Conservation (phyloP, 352 stramenopile genomes). For the Globisporangium takayamanum region DNA sequence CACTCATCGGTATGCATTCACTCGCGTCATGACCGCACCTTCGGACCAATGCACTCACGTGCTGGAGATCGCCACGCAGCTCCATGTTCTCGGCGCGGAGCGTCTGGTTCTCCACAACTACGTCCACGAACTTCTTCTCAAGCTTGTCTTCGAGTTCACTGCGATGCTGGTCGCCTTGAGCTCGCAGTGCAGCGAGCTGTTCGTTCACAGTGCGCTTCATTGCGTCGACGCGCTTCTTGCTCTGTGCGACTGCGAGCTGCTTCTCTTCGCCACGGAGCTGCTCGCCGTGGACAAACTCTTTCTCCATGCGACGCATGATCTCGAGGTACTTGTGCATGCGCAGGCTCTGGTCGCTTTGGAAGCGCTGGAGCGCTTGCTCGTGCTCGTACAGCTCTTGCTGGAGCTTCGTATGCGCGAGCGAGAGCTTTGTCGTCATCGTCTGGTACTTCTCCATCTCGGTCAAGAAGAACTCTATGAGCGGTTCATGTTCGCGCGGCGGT, state of each 20-base stretch:
- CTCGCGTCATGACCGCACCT: constrained; percentile 6
- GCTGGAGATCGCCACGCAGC: constrained; percentile 24
- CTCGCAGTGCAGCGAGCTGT: constrained; percentile 21
- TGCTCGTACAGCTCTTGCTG: constrained; percentile 24
- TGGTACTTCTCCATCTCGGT: constrained; percentile 46
- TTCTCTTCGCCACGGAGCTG: constrained; percentile 32
- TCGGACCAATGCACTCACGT: constrained; percentile 7
- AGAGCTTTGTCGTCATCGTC: constrained; percentile 20
- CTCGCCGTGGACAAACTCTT: constrained; percentile 25
- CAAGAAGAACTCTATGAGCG: constrained; percentile 40
- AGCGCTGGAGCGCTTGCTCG: constrained; percentile 19
- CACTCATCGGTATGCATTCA: background rate
- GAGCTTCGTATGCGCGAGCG: constrained; percentile 18
- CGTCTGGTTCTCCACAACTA: constrained; percentile 36
- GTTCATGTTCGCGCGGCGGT: constrained; percentile 17
- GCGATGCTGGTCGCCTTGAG: constrained; percentile 17
- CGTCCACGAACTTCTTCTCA: constrained; percentile 31
- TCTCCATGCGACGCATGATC: constrained; percentile 34
- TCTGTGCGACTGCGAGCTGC: constrained; percentile 18
- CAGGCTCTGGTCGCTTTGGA: constrained; percentile 23
- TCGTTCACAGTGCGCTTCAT: constrained; percentile 17
- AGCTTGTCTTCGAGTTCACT: constrained; percentile 28
- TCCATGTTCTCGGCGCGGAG: constrained; percentile 36
- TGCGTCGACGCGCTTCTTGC: constrained; percentile 23
- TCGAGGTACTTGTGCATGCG: constrained; percentile 29